Evolutionary conservation across 2,329 filamentous ascomycete species (phyloP).

Genomic region (Neonectria ditissima): DNA sequence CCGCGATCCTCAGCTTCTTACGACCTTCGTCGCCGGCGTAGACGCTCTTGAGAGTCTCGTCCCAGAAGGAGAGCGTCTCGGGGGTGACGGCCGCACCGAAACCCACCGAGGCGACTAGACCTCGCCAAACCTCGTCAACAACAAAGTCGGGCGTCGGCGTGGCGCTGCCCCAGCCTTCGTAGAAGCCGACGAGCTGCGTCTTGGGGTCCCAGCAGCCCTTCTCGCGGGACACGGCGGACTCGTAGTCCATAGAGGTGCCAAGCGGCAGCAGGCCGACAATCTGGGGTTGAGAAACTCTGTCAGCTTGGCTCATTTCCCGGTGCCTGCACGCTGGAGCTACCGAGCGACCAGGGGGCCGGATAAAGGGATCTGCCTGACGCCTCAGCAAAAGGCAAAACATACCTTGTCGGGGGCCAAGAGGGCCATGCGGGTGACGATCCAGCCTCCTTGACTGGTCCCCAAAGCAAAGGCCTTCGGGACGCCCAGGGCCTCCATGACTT

Average conservation of each 20-base stretch:
- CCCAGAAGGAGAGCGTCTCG: constrained; percentile 59
- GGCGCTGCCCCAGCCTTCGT: constrained; percentile 55
- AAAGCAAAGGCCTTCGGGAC: constrained; percentile 62
- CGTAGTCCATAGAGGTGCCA: constrained; percentile 66
- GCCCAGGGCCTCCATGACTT: constrained; percentile 65
- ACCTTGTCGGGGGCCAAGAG: constrained; percentile 62
- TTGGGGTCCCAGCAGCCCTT: constrained; percentile 64
- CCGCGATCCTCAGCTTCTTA: constrained; percentile 60
- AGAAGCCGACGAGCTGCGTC: constrained; percentile 55
- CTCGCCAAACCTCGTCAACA: constrained; percentile 59
- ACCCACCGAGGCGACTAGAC: constrained; percentile 58
- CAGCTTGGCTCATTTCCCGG: constrained; percentile 11
- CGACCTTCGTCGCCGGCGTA: constrained; percentile 64
- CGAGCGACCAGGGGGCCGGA: too few relatives aligned
- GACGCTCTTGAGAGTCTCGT: constrained; percentile 56
- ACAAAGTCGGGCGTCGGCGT: constrained; percentile 60
- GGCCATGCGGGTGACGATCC: constrained; percentile 63
- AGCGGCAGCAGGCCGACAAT: constrained; percentile 61
- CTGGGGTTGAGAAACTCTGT: constrained; percentile 43
- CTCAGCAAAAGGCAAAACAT: constrained; percentile 31
- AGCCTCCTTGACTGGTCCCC: constrained; percentile 65
- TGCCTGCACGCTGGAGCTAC: neutral
- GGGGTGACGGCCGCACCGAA: constrained; percentile 56
- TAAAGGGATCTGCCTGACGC: constrained; percentile 3
- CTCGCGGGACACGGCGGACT: constrained; percentile 58